phyloP scores from a whole-genome alignment of 768 basidiomycete species.

The Panaeolus papilionaceus region DNA sequence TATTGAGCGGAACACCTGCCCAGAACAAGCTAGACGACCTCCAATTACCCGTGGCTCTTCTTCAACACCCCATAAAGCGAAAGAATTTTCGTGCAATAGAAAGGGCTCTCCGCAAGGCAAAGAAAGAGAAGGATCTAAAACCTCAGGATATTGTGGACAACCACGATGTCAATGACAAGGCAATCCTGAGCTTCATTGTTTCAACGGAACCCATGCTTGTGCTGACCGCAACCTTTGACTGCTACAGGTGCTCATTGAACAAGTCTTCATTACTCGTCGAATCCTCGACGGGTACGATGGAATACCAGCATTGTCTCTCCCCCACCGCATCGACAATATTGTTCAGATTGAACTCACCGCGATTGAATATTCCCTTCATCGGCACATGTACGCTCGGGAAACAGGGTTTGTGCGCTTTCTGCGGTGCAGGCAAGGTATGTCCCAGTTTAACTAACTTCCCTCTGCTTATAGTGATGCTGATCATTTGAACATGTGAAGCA shows the following conservation, averaged over 20 bases:
- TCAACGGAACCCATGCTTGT: neutral
- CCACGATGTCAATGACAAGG: constrained; percentile 11
- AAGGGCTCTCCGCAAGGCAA: constrained; percentile 20
- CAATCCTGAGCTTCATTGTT: neutral
- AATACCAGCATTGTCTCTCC: constrained; percentile 14
- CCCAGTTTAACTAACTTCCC: neutral
- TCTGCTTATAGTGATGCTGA: no score
- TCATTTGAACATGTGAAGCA: constrained; percentile 13
- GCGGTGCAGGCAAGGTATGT: constrained; percentile 22
- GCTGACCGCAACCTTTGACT: neutral
- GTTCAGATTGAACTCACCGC: constrained; percentile 14
- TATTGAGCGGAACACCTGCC: constrained; percentile 24
- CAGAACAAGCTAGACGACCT: constrained; percentile 11
- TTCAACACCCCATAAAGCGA: neutral
- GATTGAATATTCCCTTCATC: constrained; percentile 16
- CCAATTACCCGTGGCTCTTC: neutral
- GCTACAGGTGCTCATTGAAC: constrained; percentile 16
- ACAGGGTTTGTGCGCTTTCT: constrained; percentile 18
- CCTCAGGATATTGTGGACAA: constrained; percentile 7
- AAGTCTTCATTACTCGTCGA: constrained; percentile 19
- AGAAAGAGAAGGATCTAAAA: constrained; percentile 14
- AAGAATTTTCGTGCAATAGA: constrained; percentile 1
- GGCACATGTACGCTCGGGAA: constrained; percentile 9
- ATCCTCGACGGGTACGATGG: constrained; percentile 16
- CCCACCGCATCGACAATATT: constrained; percentile 14